Percentiles rank a stretch among this genome's conserved stretches.
phyloP scores from a whole-genome alignment of 768 basidiomycete genomes.

The Dentipellis fragilis region DNA sequence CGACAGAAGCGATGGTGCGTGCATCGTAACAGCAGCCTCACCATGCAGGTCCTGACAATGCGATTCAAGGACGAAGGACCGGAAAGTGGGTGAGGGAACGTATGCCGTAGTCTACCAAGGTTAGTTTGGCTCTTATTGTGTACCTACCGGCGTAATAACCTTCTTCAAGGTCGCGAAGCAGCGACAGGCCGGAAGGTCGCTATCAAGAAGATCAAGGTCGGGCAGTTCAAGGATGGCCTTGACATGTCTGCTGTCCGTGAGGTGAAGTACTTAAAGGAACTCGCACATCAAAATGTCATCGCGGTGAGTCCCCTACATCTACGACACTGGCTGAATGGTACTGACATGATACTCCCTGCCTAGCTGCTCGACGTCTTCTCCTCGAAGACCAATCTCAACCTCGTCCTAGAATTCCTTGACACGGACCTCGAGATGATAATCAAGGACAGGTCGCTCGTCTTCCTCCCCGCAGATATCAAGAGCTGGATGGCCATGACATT shows the following conservation, averaged over 20 bases:
- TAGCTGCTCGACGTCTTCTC: slow-evolving; percentile 97
- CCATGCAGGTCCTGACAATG: slow-evolving; percentile 4
- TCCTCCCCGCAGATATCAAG: slow-evolving; percentile 93
- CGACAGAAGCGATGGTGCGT: slow-evolving; percentile 60
- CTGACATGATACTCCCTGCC: not conserved
- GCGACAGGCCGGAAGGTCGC: slow-evolving; percentile 79
- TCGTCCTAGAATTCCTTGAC: slow-evolving; percentile 93
- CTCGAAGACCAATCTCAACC: slow-evolving; percentile 90
- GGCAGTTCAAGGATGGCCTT: slow-evolving; percentile 93
- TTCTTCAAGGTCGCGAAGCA: slow-evolving; percentile 52
- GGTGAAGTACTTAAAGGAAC: slow-evolving; percentile 91
- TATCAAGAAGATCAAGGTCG: slow-evolving; percentile 97
- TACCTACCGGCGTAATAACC: slow-evolving; percentile 8
- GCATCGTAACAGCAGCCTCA: not conserved
- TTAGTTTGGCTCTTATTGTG: slow-evolving; percentile 19
- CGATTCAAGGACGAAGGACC: slow-evolving; percentile 58
- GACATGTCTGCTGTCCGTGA: slow-evolving; percentile 99
- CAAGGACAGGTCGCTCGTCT: slow-evolving; percentile 85
- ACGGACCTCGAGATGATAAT: slow-evolving; percentile 96
- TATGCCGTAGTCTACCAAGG: slow-evolving; percentile 96
- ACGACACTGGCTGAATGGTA: not conserved
- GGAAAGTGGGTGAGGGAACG: slow-evolving; percentile 84
- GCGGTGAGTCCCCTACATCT: slow-evolving; percentile 40
- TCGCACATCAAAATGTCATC: slow-evolving; percentile 92
- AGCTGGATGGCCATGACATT: slow-evolving; percentile 99